Conservation (phyloP, 768 basidiomycete genomes). For the Trichaptum fuscoviolaceum region DNA sequence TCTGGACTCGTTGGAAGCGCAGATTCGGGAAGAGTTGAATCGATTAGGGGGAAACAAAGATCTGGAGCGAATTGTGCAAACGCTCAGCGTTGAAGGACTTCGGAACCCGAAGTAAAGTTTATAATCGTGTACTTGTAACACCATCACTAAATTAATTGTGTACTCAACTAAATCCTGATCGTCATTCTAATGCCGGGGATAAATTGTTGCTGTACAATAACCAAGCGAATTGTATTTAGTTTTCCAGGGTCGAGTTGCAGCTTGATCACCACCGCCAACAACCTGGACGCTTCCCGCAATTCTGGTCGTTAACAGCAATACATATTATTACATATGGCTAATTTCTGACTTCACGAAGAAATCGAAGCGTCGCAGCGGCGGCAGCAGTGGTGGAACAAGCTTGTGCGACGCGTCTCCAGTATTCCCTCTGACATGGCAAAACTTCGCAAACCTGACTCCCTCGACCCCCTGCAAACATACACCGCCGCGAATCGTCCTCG, state of each 20-base stretch:
- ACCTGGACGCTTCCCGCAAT: not conserved
- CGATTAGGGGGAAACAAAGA: conserved; percentile 72
- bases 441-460: not conserved
- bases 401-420: not conserved
- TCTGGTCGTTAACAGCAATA: not conserved
- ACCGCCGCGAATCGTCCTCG: conserved; percentile 10
- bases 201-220: no score
- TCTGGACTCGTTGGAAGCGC: conserved; percentile 56
- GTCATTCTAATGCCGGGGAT: no score
- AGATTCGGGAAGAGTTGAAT: conserved; percentile 62
- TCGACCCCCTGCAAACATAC: not conserved
- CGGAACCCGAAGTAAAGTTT: not conserved
- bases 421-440: not conserved
- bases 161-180: no score
- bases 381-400: not conserved
- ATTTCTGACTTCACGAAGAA: not conserved
- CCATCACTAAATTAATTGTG: no score
- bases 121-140: not conserved
- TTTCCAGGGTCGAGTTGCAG: not conserved
- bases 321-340: not conserved
- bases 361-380: not conserved
- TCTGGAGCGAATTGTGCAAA: conserved; percentile 53
- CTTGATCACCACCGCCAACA: not conserved
- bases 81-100: not conserved
- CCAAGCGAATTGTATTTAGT: no score